Evolutionary conservation across 352 stramenopile species (phyloP).

Genomic region (Pythium volutum): DNA sequence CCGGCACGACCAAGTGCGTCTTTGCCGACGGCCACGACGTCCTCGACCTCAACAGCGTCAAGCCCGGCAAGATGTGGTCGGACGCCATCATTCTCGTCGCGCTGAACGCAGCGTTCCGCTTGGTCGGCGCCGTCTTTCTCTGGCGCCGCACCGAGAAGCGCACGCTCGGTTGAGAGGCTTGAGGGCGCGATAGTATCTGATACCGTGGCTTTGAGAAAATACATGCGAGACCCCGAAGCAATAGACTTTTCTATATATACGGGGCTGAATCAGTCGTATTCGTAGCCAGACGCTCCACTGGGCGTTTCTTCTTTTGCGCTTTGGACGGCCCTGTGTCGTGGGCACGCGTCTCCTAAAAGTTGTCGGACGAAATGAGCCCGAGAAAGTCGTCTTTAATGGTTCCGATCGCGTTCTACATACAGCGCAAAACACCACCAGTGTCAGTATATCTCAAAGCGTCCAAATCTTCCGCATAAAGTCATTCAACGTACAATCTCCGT

Average conservation of each 20-base stretch:
- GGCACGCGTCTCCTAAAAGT: constrained; percentile 29
- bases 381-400: constrained; percentile 99
- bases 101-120: constrained; percentile 20
- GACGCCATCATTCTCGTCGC: constrained; percentile 17
- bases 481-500: constrained; percentile 87
- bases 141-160: constrained; percentile 16
- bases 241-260: too few relatives aligned
- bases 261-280: not conserved
- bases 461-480: not conserved
- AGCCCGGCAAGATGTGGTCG: not conserved
- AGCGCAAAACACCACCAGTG: constrained; percentile 9
- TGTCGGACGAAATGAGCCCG: constrained; percentile 92
- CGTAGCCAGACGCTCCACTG: constrained; percentile 1
- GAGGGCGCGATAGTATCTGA: too few relatives aligned
- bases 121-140: constrained; percentile 16
- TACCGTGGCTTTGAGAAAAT: too few relatives aligned
- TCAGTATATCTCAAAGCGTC: too few relatives aligned
- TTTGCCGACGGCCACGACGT: constrained; percentile 19
- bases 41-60: not conserved
- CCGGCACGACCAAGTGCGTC: constrained; percentile 14
- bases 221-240: too few relatives aligned
- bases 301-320: not conserved
- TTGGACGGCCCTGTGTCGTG: not conserved
- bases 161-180: too few relatives aligned
- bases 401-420: constrained; percentile 90